Conservation (phyloP, 805 yeast genomes). For the Groenewaldozyma salmanticensis region DNA sequence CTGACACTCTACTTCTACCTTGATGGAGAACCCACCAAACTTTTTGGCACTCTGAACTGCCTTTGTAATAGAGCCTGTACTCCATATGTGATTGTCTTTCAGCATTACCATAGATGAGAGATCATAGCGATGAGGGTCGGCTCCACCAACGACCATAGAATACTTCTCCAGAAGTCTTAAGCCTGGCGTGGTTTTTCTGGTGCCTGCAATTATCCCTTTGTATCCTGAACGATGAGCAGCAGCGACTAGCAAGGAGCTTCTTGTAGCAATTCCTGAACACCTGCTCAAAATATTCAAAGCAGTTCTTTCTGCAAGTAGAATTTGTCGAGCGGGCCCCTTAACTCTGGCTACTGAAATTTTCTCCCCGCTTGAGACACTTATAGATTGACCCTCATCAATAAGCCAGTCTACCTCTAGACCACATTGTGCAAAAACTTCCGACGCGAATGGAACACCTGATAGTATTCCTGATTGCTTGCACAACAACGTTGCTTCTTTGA, state of each 20-base stretch:
- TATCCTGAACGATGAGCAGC: conserved; percentile 63
- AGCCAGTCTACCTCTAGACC: conserved; percentile 64
- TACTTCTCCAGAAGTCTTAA: conserved; percentile 80
- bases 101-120: conserved; percentile 92
- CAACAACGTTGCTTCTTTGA: conserved; percentile 63
- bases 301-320: conserved; percentile 76
- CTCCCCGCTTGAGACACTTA: conserved; percentile 34
- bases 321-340: conserved; percentile 69
- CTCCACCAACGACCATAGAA: conserved; percentile 92
- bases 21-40: conserved; percentile 81
- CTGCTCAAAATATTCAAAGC: conserved; percentile 76
- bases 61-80: conserved; percentile 81
- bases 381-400: conserved; percentile 54
- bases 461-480: conserved; percentile 76
- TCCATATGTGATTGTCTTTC: conserved; percentile 88
- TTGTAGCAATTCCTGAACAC: conserved; percentile 81
- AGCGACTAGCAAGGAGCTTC: conserved; percentile 45
- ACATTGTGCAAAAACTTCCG: conserved; percentile 74
- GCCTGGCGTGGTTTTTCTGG: conserved; percentile 97
- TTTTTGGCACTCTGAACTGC: conserved; percentile 71
- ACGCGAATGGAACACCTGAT: conserved; percentile 83
- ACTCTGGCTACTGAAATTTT: conserved; percentile 72
- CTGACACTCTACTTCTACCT: conserved; percentile 89
- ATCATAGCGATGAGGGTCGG: conserved; percentile 87
- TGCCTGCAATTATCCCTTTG: conserved; percentile 83